phyloP scores from a whole-genome alignment of 2,329 filamentous ascomycete genomes.

The Nothophaeocryptopus gaeumannii region DNA sequence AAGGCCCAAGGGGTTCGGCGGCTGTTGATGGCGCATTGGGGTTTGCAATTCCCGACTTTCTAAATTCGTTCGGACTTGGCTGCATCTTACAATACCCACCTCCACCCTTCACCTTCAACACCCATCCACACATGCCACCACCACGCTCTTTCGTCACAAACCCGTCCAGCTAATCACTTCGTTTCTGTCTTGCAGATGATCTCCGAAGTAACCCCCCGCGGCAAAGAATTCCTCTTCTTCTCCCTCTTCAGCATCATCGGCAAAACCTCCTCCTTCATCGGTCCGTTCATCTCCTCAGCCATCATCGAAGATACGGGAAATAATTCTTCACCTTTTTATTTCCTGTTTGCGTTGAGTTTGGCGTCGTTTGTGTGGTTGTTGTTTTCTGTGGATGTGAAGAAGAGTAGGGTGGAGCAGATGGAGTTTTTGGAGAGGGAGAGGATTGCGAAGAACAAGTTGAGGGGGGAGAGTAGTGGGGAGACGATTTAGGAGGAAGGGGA shows the following conservation, averaged over 20 bases:
- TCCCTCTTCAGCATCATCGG: constrained; percentile 66
- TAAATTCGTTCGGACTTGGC: no score
- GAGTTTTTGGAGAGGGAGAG: constrained; percentile 47
- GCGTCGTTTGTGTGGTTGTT: constrained; percentile 55
- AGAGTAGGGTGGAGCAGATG: constrained; percentile 59
- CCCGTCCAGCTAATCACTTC: neutral
- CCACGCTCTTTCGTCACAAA: neutral
- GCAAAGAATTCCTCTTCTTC: constrained; percentile 70
- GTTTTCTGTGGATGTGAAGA: constrained; percentile 59
- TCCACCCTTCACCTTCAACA: neutral
- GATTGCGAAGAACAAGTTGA: constrained; percentile 21
- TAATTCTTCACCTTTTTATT: constrained; percentile 64
- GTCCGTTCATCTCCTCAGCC: constrained; percentile 64
- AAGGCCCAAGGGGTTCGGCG: neutral
- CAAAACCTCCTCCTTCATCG: constrained; percentile 67
- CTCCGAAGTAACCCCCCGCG: constrained; percentile 64
- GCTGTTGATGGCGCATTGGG: no score
- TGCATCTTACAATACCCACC: no score
- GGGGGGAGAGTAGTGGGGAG: neutral
- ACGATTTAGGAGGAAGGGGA: neutral
- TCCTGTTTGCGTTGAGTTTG: constrained; percentile 59
- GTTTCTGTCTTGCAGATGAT: constrained; percentile 51
- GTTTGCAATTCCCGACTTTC: no score
- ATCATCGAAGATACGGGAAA: constrained; percentile 64
- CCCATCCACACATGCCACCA: neutral